A percentile compares a stretch with the other conserved stretches of the same genome.
phyloP scores from a whole-genome alignment of 2,329 filamentous ascomycete genomes.

The Arachnomyces sp. region DNA sequence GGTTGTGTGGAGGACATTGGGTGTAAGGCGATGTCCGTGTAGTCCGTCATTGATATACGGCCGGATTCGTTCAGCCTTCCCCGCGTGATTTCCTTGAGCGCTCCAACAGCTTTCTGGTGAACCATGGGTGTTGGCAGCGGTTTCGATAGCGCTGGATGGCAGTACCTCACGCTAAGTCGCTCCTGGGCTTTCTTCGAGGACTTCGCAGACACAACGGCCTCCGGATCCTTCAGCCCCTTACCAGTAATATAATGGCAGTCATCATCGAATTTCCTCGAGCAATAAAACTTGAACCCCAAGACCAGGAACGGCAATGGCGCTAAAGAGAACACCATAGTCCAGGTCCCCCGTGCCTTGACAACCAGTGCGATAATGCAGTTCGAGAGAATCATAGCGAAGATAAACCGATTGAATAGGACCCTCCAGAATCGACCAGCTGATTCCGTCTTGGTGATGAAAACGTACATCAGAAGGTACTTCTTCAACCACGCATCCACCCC shows the following conservation, averaged over 20 bases:
- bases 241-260: slow-evolving; percentile 58
- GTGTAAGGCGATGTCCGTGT: slow-evolving; percentile 74
- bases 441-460: slow-evolving; percentile 94
- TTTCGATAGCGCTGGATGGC: slow-evolving; percentile 83
- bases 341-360: slow-evolving; percentile 61
- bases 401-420: slow-evolving; percentile 80
- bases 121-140: slow-evolving; percentile 93
- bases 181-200: slow-evolving; percentile 41
- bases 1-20: slow-evolving; percentile 59
- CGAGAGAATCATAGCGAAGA: slow-evolving; percentile 71
- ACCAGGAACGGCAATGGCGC: slow-evolving; percentile 70
- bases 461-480: slow-evolving; percentile 90
- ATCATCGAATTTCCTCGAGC: slow-evolving; percentile 64
- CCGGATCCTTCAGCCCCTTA: slow-evolving; percentile 43
- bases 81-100: slow-evolving; percentile 76
- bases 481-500: slow-evolving; percentile 78
- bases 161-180: slow-evolving; percentile 69
- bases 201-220: slow-evolving; percentile 32
- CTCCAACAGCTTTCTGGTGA: slow-evolving; percentile 76
- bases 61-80: slow-evolving; percentile 62
- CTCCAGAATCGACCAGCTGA: slow-evolving; percentile 92
- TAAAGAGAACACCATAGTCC: slow-evolving; percentile 58
- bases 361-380: slow-evolving; percentile 72
- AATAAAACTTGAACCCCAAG: slow-evolving; percentile 79
- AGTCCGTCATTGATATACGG: slow-evolving; percentile 30